Evolutionary conservation across 768 basidiomycete genomes (phyloP).

Genomic region (Cystobasidiopsis lactophilus): DNA sequence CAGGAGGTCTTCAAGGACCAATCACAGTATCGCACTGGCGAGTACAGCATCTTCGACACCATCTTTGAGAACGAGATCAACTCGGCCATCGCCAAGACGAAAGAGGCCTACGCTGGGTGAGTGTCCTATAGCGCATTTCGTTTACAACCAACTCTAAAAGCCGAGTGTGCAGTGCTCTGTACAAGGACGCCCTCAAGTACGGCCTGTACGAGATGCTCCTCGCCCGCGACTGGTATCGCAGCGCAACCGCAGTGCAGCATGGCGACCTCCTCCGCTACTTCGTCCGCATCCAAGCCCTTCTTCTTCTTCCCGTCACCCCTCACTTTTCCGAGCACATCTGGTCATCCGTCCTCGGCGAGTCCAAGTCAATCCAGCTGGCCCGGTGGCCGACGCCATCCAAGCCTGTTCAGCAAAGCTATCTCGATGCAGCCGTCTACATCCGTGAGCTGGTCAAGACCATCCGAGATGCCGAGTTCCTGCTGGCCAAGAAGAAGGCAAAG

Average conservation of each 20-base stretch:
- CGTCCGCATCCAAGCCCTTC: slow-evolving; percentile 56
- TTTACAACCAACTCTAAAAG: background rate
- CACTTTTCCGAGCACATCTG: slow-evolving; percentile 88
- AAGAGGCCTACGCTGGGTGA: slow-evolving; percentile 59
- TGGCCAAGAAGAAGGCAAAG: slow-evolving; percentile 44
- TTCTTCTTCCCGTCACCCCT: slow-evolving; percentile 69
- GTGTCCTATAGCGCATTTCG: slow-evolving; percentile 21
- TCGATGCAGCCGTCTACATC: slow-evolving; percentile 67
- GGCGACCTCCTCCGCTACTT: slow-evolving; percentile 61
- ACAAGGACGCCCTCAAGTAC: slow-evolving; percentile 84
- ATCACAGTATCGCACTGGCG: slow-evolving; percentile 48
- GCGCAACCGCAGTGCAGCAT: slow-evolving; percentile 51
- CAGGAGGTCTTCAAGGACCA: slow-evolving; percentile 64
- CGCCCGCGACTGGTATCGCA: slow-evolving; percentile 84
- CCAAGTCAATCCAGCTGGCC: slow-evolving; percentile 57
- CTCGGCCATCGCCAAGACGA: slow-evolving; percentile 57
- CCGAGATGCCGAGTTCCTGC: slow-evolving; percentile 64
- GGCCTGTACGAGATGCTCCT: slow-evolving; percentile 92
- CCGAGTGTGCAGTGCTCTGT: slow-evolving; percentile 43
- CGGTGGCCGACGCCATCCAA: slow-evolving; percentile 50
- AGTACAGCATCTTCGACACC: slow-evolving; percentile 54
- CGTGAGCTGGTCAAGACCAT: slow-evolving; percentile 73
- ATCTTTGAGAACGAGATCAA: slow-evolving; percentile 84
- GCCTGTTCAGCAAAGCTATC: slow-evolving; percentile 39
- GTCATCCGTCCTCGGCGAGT: slow-evolving; percentile 46